Evolutionary conservation across 2,329 filamentous ascomycete species (phyloP), one percentile per base, ranked within the genome.

Genomic region (Nannizziopsis arthrosporioides): DNA sequence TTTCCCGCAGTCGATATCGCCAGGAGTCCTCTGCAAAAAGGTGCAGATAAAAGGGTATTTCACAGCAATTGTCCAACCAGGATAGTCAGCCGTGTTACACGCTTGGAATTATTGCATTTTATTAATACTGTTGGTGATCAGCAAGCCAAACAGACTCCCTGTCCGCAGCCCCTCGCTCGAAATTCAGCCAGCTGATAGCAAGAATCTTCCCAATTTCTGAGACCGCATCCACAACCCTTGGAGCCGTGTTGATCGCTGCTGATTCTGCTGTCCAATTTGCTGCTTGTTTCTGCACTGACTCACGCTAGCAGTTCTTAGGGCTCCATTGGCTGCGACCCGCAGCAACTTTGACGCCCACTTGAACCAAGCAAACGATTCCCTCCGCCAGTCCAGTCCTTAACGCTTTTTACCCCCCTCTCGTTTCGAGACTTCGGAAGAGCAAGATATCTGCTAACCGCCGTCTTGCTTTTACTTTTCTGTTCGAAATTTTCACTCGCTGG

Each of bases 401-500:
- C 22, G 22, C 22, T 27, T 27, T n/a, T 27, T 27, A 27, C 22
- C 22, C 22, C 19, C 18, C 31, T 39, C 8, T 10, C 36, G 44
- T 47, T 34, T 30, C 18, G 31, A 34, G 22, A 40, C 31, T 48
- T 42, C 46, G n/a, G 17, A 35, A 40, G 27, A 35, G n/a, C 17
- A 12, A 22, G 37, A 32, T 27, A 27, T 17, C 39, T 48, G 31
- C 42, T 42, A 48, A 18, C 38, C 46, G 31, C 46, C 39, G 15
- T 27, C 31, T 15, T 27, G 31, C 31, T 14, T 40, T 4, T n/a
- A n/a, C n/a, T n/a, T n/a, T n/a, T n/a, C n/a, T n/a, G n/a, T 40
- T 14, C 22, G 22, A 19, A 40, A 35, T 30, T 30, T 35, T 38
- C 46, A 48, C 46, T 48, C 46, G 39, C 46, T 48, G 18, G 17